Percentiles rank a stretch among this genome's conserved stretches.
Conservation (phyloP, 2,329 filamentous ascomycete species). For the Phyllosticta capitalensis region DNA sequence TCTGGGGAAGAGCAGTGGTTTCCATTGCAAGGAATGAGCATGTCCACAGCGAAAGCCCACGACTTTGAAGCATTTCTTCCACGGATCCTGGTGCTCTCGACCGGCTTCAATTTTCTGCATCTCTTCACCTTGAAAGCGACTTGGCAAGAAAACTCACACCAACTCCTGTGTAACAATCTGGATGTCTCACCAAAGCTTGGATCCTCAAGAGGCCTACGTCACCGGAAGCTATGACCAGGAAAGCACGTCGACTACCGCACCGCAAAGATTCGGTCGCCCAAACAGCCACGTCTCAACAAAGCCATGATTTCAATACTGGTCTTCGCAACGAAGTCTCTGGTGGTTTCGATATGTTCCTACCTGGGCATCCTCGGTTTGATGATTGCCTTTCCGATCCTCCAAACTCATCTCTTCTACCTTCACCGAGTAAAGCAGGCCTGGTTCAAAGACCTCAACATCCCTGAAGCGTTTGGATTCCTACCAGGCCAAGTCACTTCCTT, state of each 20-base stretch:
- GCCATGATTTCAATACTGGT: not conserved
- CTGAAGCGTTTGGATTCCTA: conserved; percentile 41
- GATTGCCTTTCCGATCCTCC: conserved; percentile 35
- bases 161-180: not conserved
- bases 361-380: conserved; percentile 38
- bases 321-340: not conserved
- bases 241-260: not conserved
- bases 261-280: not conserved
- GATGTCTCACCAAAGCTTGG: not conserved
- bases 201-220: not conserved
- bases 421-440: conserved; percentile 46
- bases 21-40: not conserved
- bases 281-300: not conserved
- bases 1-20: conserved; percentile 1
- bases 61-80: not conserved
- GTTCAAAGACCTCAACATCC: conserved; percentile 42
- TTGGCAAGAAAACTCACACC: not conserved
- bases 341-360: conserved; percentile 24
- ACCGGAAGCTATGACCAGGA: not conserved
- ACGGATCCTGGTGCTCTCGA: not conserved
- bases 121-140: not conserved
- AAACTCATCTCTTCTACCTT: conserved; percentile 49
- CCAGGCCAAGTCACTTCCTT: conserved; percentile 43
- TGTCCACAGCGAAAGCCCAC: not conserved
- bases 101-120: not conserved